Conservation (phyloP, 2,329 filamentous ascomycete genomes). For the Neurospora sp. region DNA sequence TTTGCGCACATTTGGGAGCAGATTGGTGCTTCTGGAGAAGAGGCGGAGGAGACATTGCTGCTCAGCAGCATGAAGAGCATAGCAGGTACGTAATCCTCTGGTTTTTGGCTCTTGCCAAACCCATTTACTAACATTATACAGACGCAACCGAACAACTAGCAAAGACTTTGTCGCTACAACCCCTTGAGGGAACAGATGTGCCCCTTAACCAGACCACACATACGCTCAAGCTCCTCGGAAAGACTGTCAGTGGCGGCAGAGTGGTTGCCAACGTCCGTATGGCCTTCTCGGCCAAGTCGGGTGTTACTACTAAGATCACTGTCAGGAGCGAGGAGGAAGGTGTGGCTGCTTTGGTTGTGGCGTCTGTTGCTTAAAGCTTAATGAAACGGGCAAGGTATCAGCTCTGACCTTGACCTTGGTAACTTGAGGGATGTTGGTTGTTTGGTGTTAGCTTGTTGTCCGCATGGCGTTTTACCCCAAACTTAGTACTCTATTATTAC, state of each 20-base stretch:
- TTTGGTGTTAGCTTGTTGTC: neutral
- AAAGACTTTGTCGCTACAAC: conserved; percentile 79
- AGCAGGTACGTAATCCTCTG: conserved; percentile 52
- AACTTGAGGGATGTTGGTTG: neutral
- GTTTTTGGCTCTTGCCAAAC: conserved; percentile 4
- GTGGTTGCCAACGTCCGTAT: conserved; percentile 84
- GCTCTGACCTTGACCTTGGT: conserved; percentile 14
- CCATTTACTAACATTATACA: conserved; percentile 25
- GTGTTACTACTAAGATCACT: conserved; percentile 91
- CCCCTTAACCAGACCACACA: conserved; percentile 82
- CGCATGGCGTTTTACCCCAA: neutral
- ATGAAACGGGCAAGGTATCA: conserved; percentile 1
- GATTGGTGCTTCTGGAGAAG: conserved; percentile 77
- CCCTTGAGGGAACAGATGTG: conserved; percentile 88
- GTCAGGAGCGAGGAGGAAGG: conserved; percentile 89
- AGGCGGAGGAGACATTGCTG: conserved; percentile 84
- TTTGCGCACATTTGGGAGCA: conserved; percentile 96
- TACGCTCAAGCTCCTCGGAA: conserved; percentile 90
- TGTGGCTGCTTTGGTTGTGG: conserved; percentile 74
- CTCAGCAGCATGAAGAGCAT: conserved; percentile 85
- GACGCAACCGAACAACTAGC: conserved; percentile 89
- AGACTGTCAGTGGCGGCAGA: conserved; percentile 82
- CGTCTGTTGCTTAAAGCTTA: conserved; percentile 61
- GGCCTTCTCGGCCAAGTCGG: conserved; percentile 86
- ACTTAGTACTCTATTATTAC: neutral